Base-by-base conservation (phyloP, 352 stramenopile species). In the Pythium phragmiticola region DNA sequence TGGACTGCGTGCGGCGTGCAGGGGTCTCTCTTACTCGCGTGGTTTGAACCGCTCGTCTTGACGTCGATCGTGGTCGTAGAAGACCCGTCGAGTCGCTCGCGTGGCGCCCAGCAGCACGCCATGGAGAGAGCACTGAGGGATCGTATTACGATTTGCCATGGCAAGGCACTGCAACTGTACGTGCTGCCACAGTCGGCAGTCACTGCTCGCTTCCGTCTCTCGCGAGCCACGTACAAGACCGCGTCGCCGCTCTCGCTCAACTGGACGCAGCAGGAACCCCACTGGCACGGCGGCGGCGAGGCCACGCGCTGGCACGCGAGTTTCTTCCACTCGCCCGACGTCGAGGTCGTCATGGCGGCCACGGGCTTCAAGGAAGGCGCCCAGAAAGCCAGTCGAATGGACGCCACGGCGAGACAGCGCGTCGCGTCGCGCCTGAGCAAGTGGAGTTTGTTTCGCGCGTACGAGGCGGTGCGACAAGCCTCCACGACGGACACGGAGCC, bases 1-100 rank as follows among this genome's bases (percentile, higher is more conserved):
- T 98, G 94, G 94, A 80, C 76, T 36, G 62, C 78, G 9, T 26
- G 90, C 6, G 94, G 94, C 9, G 60, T 97, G 11, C 89, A 98
- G 55, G 92, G 94, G 52, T 73, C 66, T 8, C 53, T 93, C 43
- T 61, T 95, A 42, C 63, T 85, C 48, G 75, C 79, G 39, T 91
- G 77, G 72, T 92, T 81, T 55, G 80, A 86, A 28, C 82, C 82
- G 0, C 23, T 94, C 9, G 66, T 69, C 17, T 55, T 91, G 2
- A 57, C 30, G 26, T 86, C 82, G 0, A 67, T 91, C 41, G 57
- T 87, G 39, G 76, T 91, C 3, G 76, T 68, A 7, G 49, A 63
- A 54, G 84, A 93, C 41, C 49, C 67, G 2, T 17, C 63, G 42
- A 69, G 71, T 7, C 53, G 73, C 19, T 88, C 81, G 9, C 12